phyloP scores from a whole-genome alignment of 2,329 filamentous ascomycete species.

The Sclerotinia subarctica region DNA sequence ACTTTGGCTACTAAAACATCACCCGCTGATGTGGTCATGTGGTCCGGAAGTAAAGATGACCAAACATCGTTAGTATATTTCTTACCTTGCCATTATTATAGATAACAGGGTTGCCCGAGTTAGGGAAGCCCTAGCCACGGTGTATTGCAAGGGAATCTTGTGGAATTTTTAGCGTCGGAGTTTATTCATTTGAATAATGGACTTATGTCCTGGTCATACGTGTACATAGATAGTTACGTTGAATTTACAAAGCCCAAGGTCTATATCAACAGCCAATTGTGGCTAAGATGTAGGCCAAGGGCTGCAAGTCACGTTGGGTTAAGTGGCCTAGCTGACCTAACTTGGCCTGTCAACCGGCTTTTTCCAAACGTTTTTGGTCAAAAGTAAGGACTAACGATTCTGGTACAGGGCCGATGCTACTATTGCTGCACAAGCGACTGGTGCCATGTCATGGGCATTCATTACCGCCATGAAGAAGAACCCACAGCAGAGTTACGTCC shows the following conservation, averaged over 20 bases:
- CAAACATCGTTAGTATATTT: slow-evolving; percentile 76
- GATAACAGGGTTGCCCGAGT: slow-evolving; percentile 51
- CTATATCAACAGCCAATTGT: slow-evolving; percentile 31
- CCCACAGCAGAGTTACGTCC: slow-evolving; percentile 91
- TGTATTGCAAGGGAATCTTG: slow-evolving; percentile 52
- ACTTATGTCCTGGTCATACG: slow-evolving; percentile 26
- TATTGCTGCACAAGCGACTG: slow-evolving; percentile 81
- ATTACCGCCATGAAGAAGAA: slow-evolving; percentile 88
- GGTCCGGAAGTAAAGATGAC: slow-evolving; percentile 92
- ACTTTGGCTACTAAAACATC: slow-evolving; percentile 88
- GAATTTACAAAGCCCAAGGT: slow-evolving; percentile 33
- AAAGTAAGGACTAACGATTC: slow-evolving; percentile 15
- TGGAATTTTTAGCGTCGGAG: slow-evolving; percentile 38
- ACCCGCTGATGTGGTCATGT: slow-evolving; percentile 95
- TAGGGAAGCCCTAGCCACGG: slow-evolving; percentile 49
- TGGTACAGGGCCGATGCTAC: slow-evolving; percentile 75
- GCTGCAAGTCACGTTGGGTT: slow-evolving; percentile 39
- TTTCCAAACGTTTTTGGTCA: not conserved
- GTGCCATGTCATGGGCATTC: slow-evolving; percentile 98
- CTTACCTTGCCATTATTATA: slow-evolving; percentile 54
- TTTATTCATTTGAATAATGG: slow-evolving; percentile 25
- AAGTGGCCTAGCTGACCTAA: slow-evolving; percentile 21
- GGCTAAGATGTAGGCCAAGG: slow-evolving; percentile 34
- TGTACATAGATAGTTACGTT: slow-evolving; percentile 22
- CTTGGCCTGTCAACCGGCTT: not conserved